These are phyloP conservation scores for Trametes cingulata DNA, from an alignment of 768 basidiomycete species.

Conservation along the genomic window DNA sequence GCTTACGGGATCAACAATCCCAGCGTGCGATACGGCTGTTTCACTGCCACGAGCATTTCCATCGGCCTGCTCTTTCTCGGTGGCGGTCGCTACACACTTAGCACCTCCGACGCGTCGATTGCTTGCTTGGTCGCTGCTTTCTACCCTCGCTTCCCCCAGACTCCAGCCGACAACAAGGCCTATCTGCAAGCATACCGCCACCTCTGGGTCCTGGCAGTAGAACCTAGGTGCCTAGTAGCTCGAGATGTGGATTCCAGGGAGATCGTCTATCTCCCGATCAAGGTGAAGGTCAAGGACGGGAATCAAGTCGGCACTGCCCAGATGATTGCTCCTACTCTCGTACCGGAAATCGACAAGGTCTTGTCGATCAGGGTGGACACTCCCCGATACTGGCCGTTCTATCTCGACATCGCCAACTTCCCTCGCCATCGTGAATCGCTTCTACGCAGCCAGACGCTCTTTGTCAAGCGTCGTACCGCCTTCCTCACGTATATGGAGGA, in stretches of 20 bases:
- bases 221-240: constrained; percentile 89
- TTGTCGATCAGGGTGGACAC: constrained; percentile 87
- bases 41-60: constrained; percentile 88
- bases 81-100: constrained; percentile 87
- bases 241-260: constrained; percentile 91
- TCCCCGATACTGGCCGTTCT: constrained; percentile 94
- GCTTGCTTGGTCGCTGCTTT: constrained; percentile 89
- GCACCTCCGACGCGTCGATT: constrained; percentile 89
- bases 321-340: constrained; percentile 89
- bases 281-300: constrained; percentile 76
- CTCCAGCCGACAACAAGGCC: constrained; percentile 83
- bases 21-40: constrained; percentile 79
- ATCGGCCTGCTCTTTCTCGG: constrained; percentile 92
- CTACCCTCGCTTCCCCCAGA: constrained; percentile 83
- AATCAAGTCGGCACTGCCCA: constrained; percentile 65
- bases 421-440: constrained; percentile 69
- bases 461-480: constrained; percentile 89
- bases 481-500: constrained; percentile 94
- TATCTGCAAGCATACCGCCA: constrained; percentile 93
- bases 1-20: constrained; percentile 85
- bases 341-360: constrained; percentile 84
- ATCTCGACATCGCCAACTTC: constrained; percentile 71
- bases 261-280: constrained; percentile 90
- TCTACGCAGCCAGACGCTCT: constrained; percentile 77
- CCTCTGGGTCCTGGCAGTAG: constrained; percentile 93